Evolutionary conservation across 352 stramenopile genomes (phyloP).

Genomic region (Globisporangium apiculatum): DNA sequence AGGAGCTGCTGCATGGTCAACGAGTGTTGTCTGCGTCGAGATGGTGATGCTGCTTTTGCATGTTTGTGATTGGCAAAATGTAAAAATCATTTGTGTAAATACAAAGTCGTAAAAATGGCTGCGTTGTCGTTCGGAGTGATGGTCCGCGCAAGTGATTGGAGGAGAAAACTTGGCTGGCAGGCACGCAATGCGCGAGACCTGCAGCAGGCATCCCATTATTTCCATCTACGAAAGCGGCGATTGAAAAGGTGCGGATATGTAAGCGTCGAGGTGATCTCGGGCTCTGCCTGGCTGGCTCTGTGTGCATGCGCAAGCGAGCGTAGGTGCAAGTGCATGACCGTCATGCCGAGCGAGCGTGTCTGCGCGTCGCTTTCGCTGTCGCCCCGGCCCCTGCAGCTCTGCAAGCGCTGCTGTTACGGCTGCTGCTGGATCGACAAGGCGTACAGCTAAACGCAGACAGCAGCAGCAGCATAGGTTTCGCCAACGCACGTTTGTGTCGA

Average conservation of each 20-base stretch:
- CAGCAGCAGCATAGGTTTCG: not conserved
- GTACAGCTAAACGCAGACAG: not conserved
- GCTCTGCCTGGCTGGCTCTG: not conserved
- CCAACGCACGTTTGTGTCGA: not conserved
- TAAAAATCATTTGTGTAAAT: constrained; percentile 10
- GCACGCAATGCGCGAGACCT: constrained; percentile 1
- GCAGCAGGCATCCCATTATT: constrained; percentile 67
- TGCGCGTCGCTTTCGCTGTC: not conserved
- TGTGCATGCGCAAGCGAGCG: not conserved
- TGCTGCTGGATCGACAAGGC: too few relatives aligned
- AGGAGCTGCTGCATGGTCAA: constrained; percentile 1
- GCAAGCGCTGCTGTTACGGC: too few relatives aligned
- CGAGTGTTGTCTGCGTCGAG: not conserved
- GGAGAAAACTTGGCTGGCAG: constrained; percentile 32
- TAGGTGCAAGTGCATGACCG: not conserved
- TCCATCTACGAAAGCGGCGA: constrained; percentile 76
- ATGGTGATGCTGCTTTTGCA: too few relatives aligned
- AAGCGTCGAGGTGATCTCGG: not conserved
- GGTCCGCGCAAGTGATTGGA: constrained; percentile 66
- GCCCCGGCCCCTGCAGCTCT: too few relatives aligned
- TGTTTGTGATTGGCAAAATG: not conserved
- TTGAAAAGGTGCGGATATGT: constrained; percentile 30
- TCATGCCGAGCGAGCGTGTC: not conserved
- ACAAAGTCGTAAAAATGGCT: constrained; percentile 4
- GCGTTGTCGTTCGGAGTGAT: constrained; percentile 25